Evolutionary conservation across 768 basidiomycete genomes (phyloP).

Genomic region (Suillus bovinus): DNA sequence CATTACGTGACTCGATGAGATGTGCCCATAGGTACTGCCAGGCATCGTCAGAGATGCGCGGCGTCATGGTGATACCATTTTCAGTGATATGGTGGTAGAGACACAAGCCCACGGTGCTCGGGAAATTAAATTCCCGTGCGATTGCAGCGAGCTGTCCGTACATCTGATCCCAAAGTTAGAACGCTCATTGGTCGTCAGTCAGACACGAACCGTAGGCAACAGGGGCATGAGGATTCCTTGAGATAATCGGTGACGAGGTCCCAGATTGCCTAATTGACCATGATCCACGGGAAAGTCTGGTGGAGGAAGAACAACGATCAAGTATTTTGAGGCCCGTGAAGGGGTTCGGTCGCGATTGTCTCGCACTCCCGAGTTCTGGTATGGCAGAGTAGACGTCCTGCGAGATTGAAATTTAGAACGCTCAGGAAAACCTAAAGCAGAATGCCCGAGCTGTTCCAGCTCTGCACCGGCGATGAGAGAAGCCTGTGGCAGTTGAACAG

Average conservation of each 20-base stretch:
- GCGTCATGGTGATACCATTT: conserved; percentile 54
- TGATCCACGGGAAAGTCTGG: conserved; percentile 56
- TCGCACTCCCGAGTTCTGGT: conserved; percentile 49
- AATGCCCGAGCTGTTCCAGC: conserved; percentile 11
- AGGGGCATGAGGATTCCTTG: conserved; percentile 77
- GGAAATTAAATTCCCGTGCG: conserved; percentile 80
- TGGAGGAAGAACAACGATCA: conserved; percentile 71
- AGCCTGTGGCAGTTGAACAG: background rate
- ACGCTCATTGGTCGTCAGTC: conserved; percentile 1
- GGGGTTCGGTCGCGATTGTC: conserved; percentile 43
- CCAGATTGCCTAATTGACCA: conserved; percentile 59
- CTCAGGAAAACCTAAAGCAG: conserved; percentile 10
- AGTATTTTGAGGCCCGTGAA: conserved; percentile 46
- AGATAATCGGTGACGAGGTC: conserved; percentile 59
- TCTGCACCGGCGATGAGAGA: conserved; percentile 13
- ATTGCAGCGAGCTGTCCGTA: conserved; percentile 76
- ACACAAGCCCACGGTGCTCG: conserved; percentile 73
- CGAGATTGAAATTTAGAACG: conserved; percentile 35
- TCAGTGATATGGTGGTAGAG: conserved; percentile 73
- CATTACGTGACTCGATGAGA: conserved; percentile 46
- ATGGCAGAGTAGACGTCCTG: conserved; percentile 52
- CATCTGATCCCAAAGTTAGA: conserved; percentile 48
- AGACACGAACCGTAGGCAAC: conserved; percentile 58
- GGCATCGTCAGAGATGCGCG: conserved; percentile 75
- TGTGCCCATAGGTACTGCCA: conserved; percentile 76